Evolutionary conservation across 192 early-diverging fungal genomes (phyloP), one percentile per base, ranked within the genome.

Genomic region (Mortierella antarctica): DNA sequence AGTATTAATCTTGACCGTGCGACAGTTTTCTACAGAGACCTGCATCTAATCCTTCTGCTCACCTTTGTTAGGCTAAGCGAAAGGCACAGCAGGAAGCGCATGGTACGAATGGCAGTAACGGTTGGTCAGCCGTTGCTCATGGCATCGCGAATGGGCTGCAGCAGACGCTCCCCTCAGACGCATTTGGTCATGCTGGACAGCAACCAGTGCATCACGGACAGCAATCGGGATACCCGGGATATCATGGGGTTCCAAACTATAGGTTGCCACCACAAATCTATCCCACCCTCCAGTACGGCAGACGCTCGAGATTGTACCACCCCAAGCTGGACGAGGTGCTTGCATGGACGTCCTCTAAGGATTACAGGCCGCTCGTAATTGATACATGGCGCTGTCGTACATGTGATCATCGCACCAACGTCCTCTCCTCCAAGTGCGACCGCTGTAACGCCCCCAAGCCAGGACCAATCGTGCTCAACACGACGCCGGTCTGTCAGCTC

Each of bases 291-390:
- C 56, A 74, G 20, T 65, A 61, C 23, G 58, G 63, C 7, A 23
- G 31, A 1, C 51, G 53, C 40, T 63, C 50, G 39, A 76, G 62
- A 44, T 61, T 69, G 7, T 68, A 76, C 46, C 51, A 72, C 41
- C 51, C 70, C 8, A 80, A 50, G 42, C 47, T 80, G 44, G 77
- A 80, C 40, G 77, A 80, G n/a, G 64, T 57, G 8, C 51, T 71
- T 23, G 49, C 54, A 13, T 80, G 77, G 77, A 64, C 65, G 7
- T 62, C 70, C 0, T 68, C 70, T 0, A 11, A 3, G 31, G 31
- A 31, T 31, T 31, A 31, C 3, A 31, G 3, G 31, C 31, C 31
- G 31, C 41, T 55, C 14, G 45, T 46, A 7, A 15, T 57, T 40
- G 66, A 68, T 23, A 58, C 66, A 3, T 68, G 66, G 66, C 55